Conservation (phyloP, 2,329 filamentous ascomycete species). For the Teratosphaeria destructans region DNA sequence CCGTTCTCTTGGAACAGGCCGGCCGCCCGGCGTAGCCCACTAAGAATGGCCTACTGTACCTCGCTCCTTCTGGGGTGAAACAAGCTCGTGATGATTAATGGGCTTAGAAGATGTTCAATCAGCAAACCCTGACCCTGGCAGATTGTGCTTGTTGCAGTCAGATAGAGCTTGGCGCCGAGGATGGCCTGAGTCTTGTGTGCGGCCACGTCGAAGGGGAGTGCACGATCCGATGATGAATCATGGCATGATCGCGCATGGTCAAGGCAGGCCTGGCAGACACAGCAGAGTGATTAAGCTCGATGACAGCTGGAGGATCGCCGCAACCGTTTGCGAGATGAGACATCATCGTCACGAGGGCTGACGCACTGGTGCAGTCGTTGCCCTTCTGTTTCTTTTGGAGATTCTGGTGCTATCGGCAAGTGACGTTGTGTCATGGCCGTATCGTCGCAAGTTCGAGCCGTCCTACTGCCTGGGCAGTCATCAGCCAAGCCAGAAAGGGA, state of each 20-base stretch:
- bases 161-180: not conserved
- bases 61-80: not conserved
- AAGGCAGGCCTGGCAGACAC: not conserved
- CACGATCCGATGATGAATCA: too few relatives aligned
- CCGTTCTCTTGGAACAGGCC: not conserved
- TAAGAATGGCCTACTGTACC: not conserved
- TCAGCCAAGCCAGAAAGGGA: not conserved
- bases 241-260: too few relatives aligned
- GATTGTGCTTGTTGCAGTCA: not conserved
- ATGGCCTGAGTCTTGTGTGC: not conserved
- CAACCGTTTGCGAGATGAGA: not conserved
- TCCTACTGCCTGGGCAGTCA: not conserved
- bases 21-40: not conserved
- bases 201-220: not conserved
- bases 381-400: not conserved
- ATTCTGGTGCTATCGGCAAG: not conserved
- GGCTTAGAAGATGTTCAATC: not conserved
- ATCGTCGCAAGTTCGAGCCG: not conserved
- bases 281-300: not conserved
- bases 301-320: not conserved
- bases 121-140: not conserved
- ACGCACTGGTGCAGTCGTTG: not conserved
- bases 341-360: not conserved
- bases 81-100: not conserved
- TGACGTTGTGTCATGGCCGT: not conserved